Evolutionary conservation across 805 yeast genomes (phyloP), one percentile per base, ranked within the genome.

Genomic region (Saturnispora zaruensis): DNA sequence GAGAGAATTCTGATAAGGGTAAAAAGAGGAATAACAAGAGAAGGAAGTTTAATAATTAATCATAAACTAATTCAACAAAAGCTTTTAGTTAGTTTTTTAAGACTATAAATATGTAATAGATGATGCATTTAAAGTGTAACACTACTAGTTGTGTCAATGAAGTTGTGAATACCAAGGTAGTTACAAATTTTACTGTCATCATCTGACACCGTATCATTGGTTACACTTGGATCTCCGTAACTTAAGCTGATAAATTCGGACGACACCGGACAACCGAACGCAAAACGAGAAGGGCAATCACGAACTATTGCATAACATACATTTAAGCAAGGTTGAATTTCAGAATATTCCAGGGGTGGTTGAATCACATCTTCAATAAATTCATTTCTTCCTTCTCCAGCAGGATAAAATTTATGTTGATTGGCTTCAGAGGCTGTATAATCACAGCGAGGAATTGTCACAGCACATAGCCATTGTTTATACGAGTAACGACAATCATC

Each of bases 401-500:
- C 68, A 3, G 67, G 64, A 32, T 95, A 70, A 25, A 57, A 51
- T 20, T 65, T 63, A 61, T 75, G 81, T 6, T 76, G 77, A 0
- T 72, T 57, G 7, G 67, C 53, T 6, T 75, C 61, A 13, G 62
- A 55, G 6, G 46, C 37, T 3, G 52, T 41, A 13, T 84, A 80
- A 1, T 87, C 73, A 59, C 99, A 91, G 28, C 97, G 71, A 0
- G 98, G 98, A 5, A 91, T 86, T 0, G 88, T 72, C 4, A 88
- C 87, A 0, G 95, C 74, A 66, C 99, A 91, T 18, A 93, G 73
- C 99, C 99, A 91, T 58, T 82, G 74, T 58, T 78, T 80, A 64
- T 91, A 91, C 1, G 90, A 74, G 2, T 63, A 55, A 1, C 75
- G 73, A 63, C 99, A 91, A 59, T 87, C 81, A 13, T 70, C 73